Evolutionary conservation across 176 grass and related monocot genomes (phyloP), one percentile per base, ranked within the genome.

Genomic region (Juncus effusus): DNA sequence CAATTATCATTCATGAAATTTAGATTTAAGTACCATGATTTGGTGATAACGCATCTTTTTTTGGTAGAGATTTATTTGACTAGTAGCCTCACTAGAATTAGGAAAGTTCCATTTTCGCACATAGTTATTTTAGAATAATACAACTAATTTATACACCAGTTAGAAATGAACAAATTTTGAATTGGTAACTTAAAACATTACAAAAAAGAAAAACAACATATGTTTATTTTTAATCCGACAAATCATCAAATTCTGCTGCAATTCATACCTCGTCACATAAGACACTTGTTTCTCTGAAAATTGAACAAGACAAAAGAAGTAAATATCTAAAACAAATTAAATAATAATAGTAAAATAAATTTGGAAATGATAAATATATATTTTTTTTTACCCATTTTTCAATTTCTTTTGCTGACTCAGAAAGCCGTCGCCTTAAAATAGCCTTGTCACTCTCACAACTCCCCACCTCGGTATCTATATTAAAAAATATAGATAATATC

Each of bases 281-380:
- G 83, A 78, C 91, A 90, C 44, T 90, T 90, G 70, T 82, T 82
- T 77, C 91, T 87, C 91, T 96, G 74, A 74, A 81, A 70, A 78
- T 47, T 36, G 56, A 61, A 78, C 45, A 78, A 16, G 70, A 55
- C 19, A 28, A 36, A 0, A 64, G 2, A 83, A 5, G 1, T 47
- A 47, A 9, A 47, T 47, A 47, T 6, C 9, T 47, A 47, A 47
- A 5, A 47, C 4, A 47, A 47, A 47, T 47, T 47, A 9, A 47
- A 6, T 47, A 47, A 47, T 6, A 47, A 47, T 47, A 5, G 44
- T 6, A 47, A 47, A 47, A 47, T 28, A 9, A 1, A 47, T 47
- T 47, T 47, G 44, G 4, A 47, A 47, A 36, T 68, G 10, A 47
- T 41, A 45, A 45, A 28, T 56, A 64, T 40, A 56, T 65, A 77